Evolutionary conservation across 495 filamentous ascomycete species (phyloP).

Genomic region (Tuber brumale): DNA sequence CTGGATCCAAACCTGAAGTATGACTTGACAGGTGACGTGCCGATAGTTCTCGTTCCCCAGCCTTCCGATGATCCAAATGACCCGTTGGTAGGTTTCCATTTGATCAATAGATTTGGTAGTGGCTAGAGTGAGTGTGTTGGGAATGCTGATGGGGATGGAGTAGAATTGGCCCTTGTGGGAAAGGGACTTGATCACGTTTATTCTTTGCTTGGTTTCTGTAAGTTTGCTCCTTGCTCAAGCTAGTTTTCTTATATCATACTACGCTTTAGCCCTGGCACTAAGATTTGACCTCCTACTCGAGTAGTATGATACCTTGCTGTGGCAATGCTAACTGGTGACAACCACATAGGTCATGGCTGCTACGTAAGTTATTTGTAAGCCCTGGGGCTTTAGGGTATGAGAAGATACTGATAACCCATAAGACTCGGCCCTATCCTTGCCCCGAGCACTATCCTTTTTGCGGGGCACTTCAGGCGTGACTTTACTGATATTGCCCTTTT

Average conservation of each 20-base stretch:
- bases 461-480: constrained; percentile 51
- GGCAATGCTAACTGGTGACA: constrained; percentile 11
- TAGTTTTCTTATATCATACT: constrained; percentile 6
- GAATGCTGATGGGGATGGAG: constrained; percentile 28
- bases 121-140: neutral
- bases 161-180: constrained; percentile 89
- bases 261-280: neutral
- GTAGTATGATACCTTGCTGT: neutral
- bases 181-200: constrained; percentile 70
- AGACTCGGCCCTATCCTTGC: constrained; percentile 73
- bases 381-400: neutral
- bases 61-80: constrained; percentile 77
- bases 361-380: constrained; percentile 22
- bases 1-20: constrained; percentile 56
- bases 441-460: constrained; percentile 70
- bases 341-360: constrained; percentile 32
- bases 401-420: neutral
- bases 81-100: constrained; percentile 53
- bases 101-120: constrained; percentile 6
- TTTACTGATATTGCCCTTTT: constrained; percentile 71
- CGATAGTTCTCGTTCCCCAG: constrained; percentile 71
- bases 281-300: neutral
- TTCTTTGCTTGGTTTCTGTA: constrained; percentile 71
- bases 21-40: constrained; percentile 58
- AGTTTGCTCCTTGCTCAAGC: constrained; percentile 2